Evolutionary conservation across 371 early-diverging fungal genomes (phyloP), one percentile per base, ranked within the genome.

Genomic region (Haplosporangium sp.): DNA sequence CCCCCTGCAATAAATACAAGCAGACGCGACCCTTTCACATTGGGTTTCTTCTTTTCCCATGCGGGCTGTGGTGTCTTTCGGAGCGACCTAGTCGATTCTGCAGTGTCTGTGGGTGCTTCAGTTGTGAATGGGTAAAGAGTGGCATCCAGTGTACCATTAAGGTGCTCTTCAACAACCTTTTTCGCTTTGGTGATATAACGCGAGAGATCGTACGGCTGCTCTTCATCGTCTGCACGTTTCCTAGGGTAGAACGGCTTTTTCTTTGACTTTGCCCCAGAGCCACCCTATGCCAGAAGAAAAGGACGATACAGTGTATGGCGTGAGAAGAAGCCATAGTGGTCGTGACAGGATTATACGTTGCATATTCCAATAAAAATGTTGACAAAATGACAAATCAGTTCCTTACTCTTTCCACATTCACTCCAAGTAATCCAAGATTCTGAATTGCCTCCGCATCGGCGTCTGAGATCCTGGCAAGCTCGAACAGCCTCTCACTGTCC

Each of bases 1-100:
- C 98, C 99, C 29, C 99, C 98, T 13, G 95, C 91, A 51, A 96
- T 86, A 73, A 97, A 99, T 9, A 98, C 83, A 14, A 63, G 42
- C 18, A 77, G 51, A 3, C 79, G 63, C 20, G 79, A 71, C 40
- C 79, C 79, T 50, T 93, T 86, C n/a, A 93, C 57, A 20, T 13
- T 91, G 61, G 74, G 73, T 20, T 69, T 74, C 59, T 69, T 81
- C 64, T 66, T 69, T 43, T 59, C 77, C 76, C 71, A 71, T 14
- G 56, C 64, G 3, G 53, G 56, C n/a, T 59, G 69, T 12, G 67
- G 73, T 18, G 67, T 56, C 59, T 77, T 77, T 16, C 79, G 72
- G 18, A 83, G 64, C 9, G 82, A 79, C 20, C 58, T 61, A 38
- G 80, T 69, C 1, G 53, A 46, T 13, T 67, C 61, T 37, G 57